A percentile compares a stretch with the other conserved stretches of the same genome.
These are phyloP conservation scores for Xylaria digitata DNA, from an alignment of 2,329 filamentous ascomycete genomes.

Conservation along the genomic window DNA sequence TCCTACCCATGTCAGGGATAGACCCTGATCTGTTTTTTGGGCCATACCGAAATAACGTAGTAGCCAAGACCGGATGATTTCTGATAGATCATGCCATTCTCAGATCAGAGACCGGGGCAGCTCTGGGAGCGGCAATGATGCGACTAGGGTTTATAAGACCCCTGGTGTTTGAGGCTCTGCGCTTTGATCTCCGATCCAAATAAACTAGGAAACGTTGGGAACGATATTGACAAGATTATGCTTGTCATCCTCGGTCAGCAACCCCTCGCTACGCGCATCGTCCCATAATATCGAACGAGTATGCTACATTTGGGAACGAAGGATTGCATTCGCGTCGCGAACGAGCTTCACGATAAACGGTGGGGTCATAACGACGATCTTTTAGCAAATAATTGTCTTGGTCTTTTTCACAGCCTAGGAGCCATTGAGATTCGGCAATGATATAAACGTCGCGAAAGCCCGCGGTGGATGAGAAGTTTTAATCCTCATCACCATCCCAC, in stretches of 20 bases:
- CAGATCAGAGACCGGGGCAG: slow-evolving; percentile 42
- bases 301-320: slow-evolving; percentile 36
- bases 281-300: slow-evolving; percentile 48
- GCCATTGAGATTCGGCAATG: slow-evolving; percentile 21
- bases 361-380: slow-evolving; percentile 6
- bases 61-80: slow-evolving; percentile 32
- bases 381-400: slow-evolving; percentile 4
- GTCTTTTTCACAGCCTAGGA: slow-evolving; percentile 4
- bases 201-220: slow-evolving; percentile 13
- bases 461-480: slow-evolving; percentile 25
- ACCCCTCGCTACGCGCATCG: slow-evolving; percentile 35
- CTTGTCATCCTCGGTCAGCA: slow-evolving; percentile 9
- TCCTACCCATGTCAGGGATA: slow-evolving; percentile 1
- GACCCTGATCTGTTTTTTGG: background rate
- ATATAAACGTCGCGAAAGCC: slow-evolving; percentile 35
- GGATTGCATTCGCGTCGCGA: slow-evolving; percentile 40
- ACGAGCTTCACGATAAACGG: slow-evolving; percentile 29
- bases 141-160: slow-evolving; percentile 43
- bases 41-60: background rate
- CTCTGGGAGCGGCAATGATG: slow-evolving; percentile 36
- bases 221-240: slow-evolving; percentile 8
- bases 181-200: slow-evolving; percentile 45
- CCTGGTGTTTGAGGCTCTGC: slow-evolving; percentile 47
- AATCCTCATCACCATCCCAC: slow-evolving; percentile 24
- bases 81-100: slow-evolving; percentile 45